Conservation (phyloP, 2,329 filamentous ascomycete species). For the Xylaria digitata region DNA sequence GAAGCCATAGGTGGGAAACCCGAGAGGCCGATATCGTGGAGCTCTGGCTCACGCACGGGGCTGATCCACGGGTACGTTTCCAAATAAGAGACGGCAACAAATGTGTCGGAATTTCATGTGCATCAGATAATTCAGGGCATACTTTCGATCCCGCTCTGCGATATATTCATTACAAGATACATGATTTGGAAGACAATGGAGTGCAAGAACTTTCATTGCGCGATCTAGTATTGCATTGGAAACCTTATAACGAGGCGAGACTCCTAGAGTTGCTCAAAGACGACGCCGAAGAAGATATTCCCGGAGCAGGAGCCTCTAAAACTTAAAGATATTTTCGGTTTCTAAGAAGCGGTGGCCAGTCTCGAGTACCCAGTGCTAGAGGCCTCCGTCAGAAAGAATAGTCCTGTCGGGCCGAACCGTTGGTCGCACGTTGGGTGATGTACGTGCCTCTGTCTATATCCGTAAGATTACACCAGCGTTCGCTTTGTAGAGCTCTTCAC, state of each 20-base stretch:
- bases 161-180: too few species aligned
- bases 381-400: neutral
- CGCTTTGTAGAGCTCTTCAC: neutral
- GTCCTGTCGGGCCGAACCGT: too few species aligned
- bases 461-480: neutral
- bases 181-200: neutral
- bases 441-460: neutral
- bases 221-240: constrained; percentile 1
- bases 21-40: neutral
- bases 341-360: too few species aligned
- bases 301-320: neutral
- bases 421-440: too few species aligned
- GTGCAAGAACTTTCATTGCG: constrained; percentile 3
- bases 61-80: constrained; percentile 5
- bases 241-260: constrained; percentile 6
- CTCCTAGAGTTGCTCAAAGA: constrained; percentile 13
- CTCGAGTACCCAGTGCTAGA: too few species aligned
- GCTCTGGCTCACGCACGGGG: constrained; percentile 10
- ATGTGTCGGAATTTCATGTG: constrained; percentile 1
- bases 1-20: too few species aligned
- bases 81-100: neutral
- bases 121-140: neutral
- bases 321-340: too few species aligned
- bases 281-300: neutral
- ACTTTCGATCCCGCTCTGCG: too few species aligned